phyloP scores from a whole-genome alignment of 306 rosid genomes.

The Quercus rubra region DNA sequence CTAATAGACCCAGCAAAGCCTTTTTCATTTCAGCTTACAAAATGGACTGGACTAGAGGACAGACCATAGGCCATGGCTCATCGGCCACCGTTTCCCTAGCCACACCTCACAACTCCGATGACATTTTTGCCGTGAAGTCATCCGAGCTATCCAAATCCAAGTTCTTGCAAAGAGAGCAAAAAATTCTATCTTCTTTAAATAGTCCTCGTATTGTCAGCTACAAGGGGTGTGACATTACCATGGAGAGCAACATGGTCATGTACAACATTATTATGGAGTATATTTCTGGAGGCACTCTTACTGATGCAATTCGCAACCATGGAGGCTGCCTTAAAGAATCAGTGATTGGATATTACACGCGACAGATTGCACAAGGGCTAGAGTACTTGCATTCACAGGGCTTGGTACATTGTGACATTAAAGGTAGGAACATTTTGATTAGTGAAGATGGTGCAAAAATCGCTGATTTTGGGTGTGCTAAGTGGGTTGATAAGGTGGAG shows the following conservation, averaged over 20 bases:
- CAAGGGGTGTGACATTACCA: constrained; percentile 57
- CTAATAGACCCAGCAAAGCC: not conserved
- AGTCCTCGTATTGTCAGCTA: constrained; percentile 57
- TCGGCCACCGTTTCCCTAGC: constrained; percentile 75
- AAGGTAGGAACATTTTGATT: constrained; percentile 66
- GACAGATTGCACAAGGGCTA: constrained; percentile 50
- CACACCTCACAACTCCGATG: constrained; percentile 22
- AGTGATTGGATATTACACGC: constrained; percentile 31
- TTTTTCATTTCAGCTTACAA: not conserved
- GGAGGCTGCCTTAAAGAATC: constrained; percentile 43
- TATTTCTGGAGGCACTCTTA: constrained; percentile 47
- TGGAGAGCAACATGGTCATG: constrained; percentile 42
- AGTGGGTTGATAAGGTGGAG: constrained; percentile 16
- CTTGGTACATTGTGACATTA: constrained; percentile 88
- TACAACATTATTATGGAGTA: constrained; percentile 85
- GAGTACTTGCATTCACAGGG: constrained; percentile 66
- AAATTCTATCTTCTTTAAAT: constrained; percentile 51
- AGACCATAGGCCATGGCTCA: constrained; percentile 70
- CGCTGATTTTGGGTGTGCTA: constrained; percentile 87
- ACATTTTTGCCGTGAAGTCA: constrained; percentile 68
- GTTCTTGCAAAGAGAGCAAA: constrained; percentile 54
- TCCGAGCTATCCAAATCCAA: constrained; percentile 45
- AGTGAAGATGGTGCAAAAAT: constrained; percentile 59
- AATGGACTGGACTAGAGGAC: constrained; percentile 84
- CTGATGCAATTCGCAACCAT: constrained; percentile 25